Evolutionary conservation across 2,329 filamentous ascomycete genomes (phyloP).

Genomic region (Ophiostoma pallidulum): DNA sequence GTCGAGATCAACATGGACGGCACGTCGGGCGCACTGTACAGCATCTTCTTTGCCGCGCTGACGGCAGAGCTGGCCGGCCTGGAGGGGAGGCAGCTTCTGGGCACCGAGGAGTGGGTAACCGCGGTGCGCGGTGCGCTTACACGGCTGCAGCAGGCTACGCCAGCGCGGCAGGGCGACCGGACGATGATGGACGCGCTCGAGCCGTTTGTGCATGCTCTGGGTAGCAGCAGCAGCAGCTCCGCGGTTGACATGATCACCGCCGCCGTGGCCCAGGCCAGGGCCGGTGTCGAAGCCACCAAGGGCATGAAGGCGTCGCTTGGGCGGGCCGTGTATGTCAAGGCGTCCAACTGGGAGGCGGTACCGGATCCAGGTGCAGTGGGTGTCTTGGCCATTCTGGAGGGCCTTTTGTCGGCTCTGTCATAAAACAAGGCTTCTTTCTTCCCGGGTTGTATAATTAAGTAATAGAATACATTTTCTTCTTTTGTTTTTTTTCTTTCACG

Average conservation of each 20-base stretch:
- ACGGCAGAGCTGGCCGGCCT: slow-evolving; percentile 46
- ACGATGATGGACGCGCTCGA: slow-evolving; percentile 82
- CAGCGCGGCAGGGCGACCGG: slow-evolving; percentile 75
- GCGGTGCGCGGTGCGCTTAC: slow-evolving; percentile 33
- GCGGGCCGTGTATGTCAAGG: slow-evolving; percentile 70
- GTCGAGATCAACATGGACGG: slow-evolving; percentile 48
- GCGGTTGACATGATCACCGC: slow-evolving; percentile 54
- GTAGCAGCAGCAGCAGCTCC: slow-evolving; percentile 33
- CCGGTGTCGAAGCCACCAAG: slow-evolving; percentile 74
- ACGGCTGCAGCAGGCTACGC: slow-evolving; percentile 69
- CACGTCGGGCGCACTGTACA: slow-evolving; percentile 51
- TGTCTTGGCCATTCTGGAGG: slow-evolving; percentile 1
- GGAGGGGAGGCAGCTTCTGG: not conserved
- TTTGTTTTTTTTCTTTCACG: too few species aligned
- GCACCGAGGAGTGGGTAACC: slow-evolving; percentile 16
- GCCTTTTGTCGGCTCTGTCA: not conserved
- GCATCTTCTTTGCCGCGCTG: slow-evolving; percentile 83
- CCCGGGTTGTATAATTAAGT: not conserved
- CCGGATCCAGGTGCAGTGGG: slow-evolving; percentile 51
- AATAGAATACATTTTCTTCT: not conserved
- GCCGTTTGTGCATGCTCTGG: slow-evolving; percentile 71
- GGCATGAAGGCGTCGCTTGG: slow-evolving; percentile 88
- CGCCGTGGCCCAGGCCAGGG: slow-evolving; percentile 64
- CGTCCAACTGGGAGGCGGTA: slow-evolving; percentile 61
- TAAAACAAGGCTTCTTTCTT: too few species aligned